Evolutionary conservation across 805 yeast species (phyloP).

Genomic region (Saccharomycopsis malanga): DNA sequence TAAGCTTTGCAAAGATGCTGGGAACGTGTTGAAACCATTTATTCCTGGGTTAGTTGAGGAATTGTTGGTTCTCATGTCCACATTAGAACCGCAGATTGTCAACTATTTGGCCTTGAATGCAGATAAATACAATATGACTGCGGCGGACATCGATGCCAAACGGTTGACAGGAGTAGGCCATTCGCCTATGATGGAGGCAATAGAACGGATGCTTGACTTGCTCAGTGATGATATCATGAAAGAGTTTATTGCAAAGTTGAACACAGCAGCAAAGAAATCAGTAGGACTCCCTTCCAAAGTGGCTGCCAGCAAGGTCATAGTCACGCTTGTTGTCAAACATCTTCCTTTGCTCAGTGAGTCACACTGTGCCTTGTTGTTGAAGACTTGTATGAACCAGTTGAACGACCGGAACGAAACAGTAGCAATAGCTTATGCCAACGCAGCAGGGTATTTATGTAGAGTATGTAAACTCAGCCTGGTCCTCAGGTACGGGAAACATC

Average conservation of each 20-base stretch:
- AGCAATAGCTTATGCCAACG: constrained; percentile 65
- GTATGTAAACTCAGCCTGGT: constrained; percentile 47
- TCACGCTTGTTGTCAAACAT: constrained; percentile 39
- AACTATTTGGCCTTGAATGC: constrained; percentile 86
- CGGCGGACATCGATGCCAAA: constrained; percentile 68
- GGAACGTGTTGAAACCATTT: constrained; percentile 50
- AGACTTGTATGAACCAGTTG: constrained; percentile 50
- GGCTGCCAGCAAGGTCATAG: constrained; percentile 70
- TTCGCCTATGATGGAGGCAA: constrained; percentile 86
- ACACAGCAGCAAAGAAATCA: constrained; percentile 50
- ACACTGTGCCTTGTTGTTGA: constrained; percentile 57
- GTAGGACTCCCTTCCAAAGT: constrained; percentile 91
- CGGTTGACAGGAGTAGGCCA: constrained; percentile 64
- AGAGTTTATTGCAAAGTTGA: constrained; percentile 41
- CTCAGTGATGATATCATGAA: constrained; percentile 46
- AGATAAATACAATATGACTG: constrained; percentile 70
- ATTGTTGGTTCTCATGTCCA: constrained; percentile 66
- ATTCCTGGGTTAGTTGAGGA: constrained; percentile 64
- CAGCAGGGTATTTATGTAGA: constrained; percentile 74
- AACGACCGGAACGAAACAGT: constrained; percentile 68
- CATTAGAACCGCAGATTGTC: constrained; percentile 84
- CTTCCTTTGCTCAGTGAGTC: constrained; percentile 33
- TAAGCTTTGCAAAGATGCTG: constrained; percentile 59
- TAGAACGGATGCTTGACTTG: constrained; percentile 60
- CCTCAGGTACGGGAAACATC: constrained; percentile 43